These are phyloP conservation scores for Aquilaria agallochum DNA, from an alignment of 441 rosid species.

Conservation along the genomic window DNA sequence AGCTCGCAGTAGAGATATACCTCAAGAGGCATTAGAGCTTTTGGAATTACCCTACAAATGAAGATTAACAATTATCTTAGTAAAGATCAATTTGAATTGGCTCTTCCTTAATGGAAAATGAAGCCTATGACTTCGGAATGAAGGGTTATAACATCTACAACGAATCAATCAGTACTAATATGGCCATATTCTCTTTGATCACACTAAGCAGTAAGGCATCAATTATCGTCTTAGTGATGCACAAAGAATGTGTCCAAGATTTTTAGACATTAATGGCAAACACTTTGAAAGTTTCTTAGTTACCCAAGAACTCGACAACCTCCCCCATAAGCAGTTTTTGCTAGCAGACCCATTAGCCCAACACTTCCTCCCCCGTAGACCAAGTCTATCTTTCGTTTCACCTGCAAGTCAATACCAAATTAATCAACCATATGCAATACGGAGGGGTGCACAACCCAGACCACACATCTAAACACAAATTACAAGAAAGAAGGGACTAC, in stretches of 20 bases:
- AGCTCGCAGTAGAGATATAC: constrained; percentile 30
- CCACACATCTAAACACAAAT: no score
- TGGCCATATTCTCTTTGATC: no score
- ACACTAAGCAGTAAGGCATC: no score
- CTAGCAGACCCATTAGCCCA: constrained; percentile 94
- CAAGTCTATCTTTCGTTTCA: constrained; percentile 78
- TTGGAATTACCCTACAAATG: constrained; percentile 82
- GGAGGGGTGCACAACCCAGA: neutral
- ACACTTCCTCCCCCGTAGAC: constrained; percentile 98
- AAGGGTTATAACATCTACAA: no score
- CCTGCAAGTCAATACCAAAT: constrained; percentile 37
- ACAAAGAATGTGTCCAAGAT: constrained; percentile 16
- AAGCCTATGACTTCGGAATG: no score
- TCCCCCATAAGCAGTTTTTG: constrained; percentile 75
- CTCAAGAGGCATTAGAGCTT: constrained; percentile 91
- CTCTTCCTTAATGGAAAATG: no score
- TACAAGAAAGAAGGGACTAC: neutral
- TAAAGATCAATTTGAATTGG: neutral
- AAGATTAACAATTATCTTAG: constrained; percentile 20
- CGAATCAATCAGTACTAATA: no score
- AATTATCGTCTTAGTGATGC: constrained; percentile 10
- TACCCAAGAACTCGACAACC: constrained; percentile 95
- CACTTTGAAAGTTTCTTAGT: constrained; percentile 16
- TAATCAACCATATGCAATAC: neutral
- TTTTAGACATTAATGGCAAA: neutral